Evolutionary conservation across 2,329 filamentous ascomycete species (phyloP).

Genomic region (Alternaria ventricosa): DNA sequence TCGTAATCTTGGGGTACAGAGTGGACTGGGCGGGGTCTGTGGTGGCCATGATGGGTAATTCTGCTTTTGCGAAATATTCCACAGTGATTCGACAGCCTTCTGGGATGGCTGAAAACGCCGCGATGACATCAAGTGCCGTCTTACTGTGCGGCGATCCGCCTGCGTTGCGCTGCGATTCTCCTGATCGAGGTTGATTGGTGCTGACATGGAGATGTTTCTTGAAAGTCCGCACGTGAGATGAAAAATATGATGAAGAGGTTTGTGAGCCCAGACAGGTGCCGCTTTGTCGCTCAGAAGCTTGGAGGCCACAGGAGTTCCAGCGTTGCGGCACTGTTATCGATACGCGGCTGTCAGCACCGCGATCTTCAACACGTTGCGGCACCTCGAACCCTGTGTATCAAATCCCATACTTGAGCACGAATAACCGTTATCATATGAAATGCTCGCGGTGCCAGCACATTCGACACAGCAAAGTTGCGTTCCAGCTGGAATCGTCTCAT

Average conservation of each 20-base stretch:
- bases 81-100: too few relatives aligned
- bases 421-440: neutral
- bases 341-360: slow-evolving; percentile 1
- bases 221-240: neutral
- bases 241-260: neutral
- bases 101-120: too few relatives aligned
- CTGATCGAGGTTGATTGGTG: neutral
- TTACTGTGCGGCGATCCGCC: neutral
- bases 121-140: neutral
- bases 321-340: neutral
- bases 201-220: neutral
- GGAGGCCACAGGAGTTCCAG: neutral
- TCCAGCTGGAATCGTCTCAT: neutral
- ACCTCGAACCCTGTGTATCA: neutral
- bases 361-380: neutral
- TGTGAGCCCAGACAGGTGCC: neutral
- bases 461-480: neutral
- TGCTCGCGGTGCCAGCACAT: fast-evolving
- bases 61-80: too few relatives aligned
- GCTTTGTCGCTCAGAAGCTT: neutral
- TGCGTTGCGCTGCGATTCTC: neutral
- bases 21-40: slow-evolving; percentile 20
- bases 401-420: neutral
- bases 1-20: slow-evolving; percentile 41
- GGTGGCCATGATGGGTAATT: slow-evolving; percentile 20